Conservation (phyloP, 148 eudicot genomes). For the Gaultheria prostrata region DNA sequence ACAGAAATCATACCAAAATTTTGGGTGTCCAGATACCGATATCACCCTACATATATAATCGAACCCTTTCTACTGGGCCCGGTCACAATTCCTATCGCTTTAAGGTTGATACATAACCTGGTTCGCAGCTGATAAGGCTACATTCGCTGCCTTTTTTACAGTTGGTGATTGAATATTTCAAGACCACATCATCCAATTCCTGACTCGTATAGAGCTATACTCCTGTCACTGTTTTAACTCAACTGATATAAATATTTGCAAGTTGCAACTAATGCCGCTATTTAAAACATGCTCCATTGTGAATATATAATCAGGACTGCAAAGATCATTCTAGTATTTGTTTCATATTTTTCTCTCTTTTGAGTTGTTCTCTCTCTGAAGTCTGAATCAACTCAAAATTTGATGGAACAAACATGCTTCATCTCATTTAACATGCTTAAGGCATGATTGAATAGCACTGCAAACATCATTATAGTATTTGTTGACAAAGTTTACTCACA, state of each 20-base stretch:
- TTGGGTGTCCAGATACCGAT: no score
- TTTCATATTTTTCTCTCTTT: neutral
- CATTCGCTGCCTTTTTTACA: neutral
- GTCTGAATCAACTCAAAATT: neutral
- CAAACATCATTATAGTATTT: neutral
- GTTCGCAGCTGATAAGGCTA: neutral
- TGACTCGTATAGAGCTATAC: neutral
- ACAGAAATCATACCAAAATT: no score
- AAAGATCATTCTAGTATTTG: no score
- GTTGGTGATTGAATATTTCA: no score
- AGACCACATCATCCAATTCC: neutral
- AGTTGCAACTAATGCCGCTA: neutral
- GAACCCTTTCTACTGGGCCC: no score
- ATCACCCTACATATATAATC: no score
- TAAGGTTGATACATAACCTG: neutral
- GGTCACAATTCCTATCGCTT: neutral
- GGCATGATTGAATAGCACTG: neutral
- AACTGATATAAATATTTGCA: neutral
- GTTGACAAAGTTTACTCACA: neutral
- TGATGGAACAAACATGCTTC: neutral
- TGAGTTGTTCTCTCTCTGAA: neutral
- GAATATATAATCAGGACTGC: no score
- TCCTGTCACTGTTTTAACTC: neutral
- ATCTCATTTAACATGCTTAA: neutral
- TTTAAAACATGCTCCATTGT: neutral